phyloP scores from a whole-genome alignment of 2,329 filamentous ascomycete species.

The Paraconiothyrium sp. region DNA sequence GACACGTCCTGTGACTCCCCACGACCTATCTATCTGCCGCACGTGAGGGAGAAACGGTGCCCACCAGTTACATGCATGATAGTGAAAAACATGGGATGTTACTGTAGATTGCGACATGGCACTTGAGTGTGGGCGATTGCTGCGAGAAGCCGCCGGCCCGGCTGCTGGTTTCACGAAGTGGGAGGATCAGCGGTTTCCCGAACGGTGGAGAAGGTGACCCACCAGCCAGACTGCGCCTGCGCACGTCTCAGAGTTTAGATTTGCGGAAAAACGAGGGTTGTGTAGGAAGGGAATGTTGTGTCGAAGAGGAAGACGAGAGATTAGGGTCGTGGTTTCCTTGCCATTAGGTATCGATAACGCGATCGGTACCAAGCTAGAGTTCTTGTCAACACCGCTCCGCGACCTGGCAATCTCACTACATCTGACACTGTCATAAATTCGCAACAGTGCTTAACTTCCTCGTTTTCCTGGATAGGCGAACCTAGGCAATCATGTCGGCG shows the following conservation, averaged over 20 bases:
- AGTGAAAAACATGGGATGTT: background rate
- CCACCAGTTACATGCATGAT: slow-evolving; percentile 13
- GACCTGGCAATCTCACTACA: background rate
- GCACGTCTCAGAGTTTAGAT: background rate
- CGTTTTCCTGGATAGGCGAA: background rate
- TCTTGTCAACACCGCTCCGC: background rate
- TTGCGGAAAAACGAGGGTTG: background rate
- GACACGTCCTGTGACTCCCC: slow-evolving; percentile 14
- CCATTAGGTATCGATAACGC: background rate
- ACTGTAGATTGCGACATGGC: slow-evolving; percentile 13
- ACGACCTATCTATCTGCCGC: slow-evolving; percentile 10
- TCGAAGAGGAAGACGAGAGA: background rate
- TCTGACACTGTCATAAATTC: background rate
- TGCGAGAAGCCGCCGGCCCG: slow-evolving; percentile 8
- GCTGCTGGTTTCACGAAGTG: slow-evolving; percentile 8
- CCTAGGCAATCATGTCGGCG: background rate
- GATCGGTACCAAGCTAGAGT: background rate
- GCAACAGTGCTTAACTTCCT: background rate
- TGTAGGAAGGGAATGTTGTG: background rate
- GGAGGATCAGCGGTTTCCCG: slow-evolving; percentile 4
- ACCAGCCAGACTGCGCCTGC: slow-evolving; percentile 1
- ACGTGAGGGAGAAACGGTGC: slow-evolving; percentile 4
- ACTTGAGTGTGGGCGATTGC: background rate
- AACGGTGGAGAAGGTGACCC: background rate
- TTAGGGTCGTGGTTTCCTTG: background rate